A percentile compares a stretch with the other conserved stretches of the same genome.
These are phyloP conservation scores for Candida insectorum DNA, from an alignment of 805 yeast genomes.

Conservation along the genomic window DNA sequence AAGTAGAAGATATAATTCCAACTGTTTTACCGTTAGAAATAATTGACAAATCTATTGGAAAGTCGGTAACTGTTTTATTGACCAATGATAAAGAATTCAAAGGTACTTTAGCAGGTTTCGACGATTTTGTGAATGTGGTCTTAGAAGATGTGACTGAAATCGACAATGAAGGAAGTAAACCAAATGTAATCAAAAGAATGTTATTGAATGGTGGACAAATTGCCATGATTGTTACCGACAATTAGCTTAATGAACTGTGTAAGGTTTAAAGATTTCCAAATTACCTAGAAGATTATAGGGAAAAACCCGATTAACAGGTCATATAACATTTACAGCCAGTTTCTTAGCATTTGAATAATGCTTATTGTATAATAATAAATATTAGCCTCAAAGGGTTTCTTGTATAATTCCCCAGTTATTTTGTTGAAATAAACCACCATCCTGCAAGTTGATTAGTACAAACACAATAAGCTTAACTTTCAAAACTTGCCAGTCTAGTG, in stretches of 20 bases:
- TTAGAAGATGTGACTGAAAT: slow-evolving; percentile 73
- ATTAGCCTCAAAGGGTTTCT: neutral
- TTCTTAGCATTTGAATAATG: too few relatives aligned
- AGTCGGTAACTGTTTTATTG: slow-evolving; percentile 70
- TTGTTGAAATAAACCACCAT: neutral
- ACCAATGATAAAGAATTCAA: slow-evolving; percentile 66
- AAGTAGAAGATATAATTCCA: slow-evolving; percentile 6
- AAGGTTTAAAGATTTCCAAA: too few relatives aligned
- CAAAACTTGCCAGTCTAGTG: too few relatives aligned
- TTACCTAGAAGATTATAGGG: too few relatives aligned
- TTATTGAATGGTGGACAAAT: slow-evolving; percentile 69
- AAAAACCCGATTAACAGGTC: too few relatives aligned
- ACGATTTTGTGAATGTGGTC: slow-evolving; percentile 91
- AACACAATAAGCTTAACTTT: too few relatives aligned
- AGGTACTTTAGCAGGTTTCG: slow-evolving; percentile 91
- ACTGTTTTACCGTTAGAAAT: slow-evolving; percentile 71
- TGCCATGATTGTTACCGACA: slow-evolving; percentile 51
- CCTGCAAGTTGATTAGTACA: too few relatives aligned
- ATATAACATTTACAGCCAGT: too few relatives aligned
- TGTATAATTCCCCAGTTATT: too few relatives aligned
- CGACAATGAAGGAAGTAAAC: slow-evolving; percentile 42
- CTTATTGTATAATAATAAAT: neutral
- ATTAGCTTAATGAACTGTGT: too few relatives aligned
- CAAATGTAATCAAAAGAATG: slow-evolving; percentile 52
- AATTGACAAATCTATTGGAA: slow-evolving; percentile 83